Evolutionary conservation across 805 yeast genomes (phyloP), one percentile per base, ranked within the genome.

Genomic region (Candida stauntonica): DNA sequence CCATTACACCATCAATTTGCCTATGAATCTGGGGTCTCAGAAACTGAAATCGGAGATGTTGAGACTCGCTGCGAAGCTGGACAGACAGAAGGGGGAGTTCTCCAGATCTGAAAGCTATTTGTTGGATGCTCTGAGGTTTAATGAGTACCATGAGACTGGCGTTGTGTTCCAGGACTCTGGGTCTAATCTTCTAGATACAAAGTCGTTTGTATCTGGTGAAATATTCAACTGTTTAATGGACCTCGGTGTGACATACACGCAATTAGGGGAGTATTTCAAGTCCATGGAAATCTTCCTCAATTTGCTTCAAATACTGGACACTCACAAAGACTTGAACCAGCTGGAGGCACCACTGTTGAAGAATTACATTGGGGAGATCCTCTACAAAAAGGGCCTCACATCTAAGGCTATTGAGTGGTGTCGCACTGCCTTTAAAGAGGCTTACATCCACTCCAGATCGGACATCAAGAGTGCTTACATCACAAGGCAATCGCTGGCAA

Each of bases 311-410:
- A 17, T 44, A 1, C 16, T 42, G 1, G 50, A 48, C 12, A 27
- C 24, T 7, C 29, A 44, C 20, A 15, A 28, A 19, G 34, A 24
- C 7, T 21, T 38, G 26, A 21, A n/a, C 14, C 27, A 24, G 6
- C 19, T 36, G 3, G 16, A 32, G 21, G 24, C 33, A 5, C 70
- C 75, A 6, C 43, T 68, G 31, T 37, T 70, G 26, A 66, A 66
- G 46, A 55, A 64, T 26, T 67, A 69, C 44, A 51, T 69, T 7
- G 64, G 73, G 30, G 75, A 71, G 45, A 46, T 71, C 5, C 42
- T 70, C 3, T 70, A 70, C 64, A 50, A 50, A 24, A 57, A 62
- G 23, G 60, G 61, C 1, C 36, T 60, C 3, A 46, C 56, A 3
- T 29, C 47, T 5, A 57, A 62, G 31, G 67, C 74, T 0, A 54